Evolutionary conservation across 805 yeast species (phyloP).

Genomic region (Ogataea minuta): DNA sequence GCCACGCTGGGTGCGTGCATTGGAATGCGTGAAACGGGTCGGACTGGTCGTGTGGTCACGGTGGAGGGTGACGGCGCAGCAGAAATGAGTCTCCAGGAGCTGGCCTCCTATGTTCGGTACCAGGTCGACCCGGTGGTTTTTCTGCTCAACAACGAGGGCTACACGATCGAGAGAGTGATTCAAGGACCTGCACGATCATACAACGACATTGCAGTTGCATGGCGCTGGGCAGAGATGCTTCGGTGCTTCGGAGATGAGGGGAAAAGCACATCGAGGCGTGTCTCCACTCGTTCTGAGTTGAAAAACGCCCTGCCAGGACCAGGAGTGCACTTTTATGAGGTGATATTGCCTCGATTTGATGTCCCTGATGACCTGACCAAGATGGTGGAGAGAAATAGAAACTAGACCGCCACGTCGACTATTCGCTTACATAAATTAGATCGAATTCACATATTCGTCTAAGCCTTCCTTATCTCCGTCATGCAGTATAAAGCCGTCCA

Average conservation of each 20-base stretch:
- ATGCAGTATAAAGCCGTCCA: no score
- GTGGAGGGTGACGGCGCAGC: conserved; percentile 58
- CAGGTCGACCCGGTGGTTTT: conserved; percentile 41
- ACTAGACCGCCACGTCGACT: no score
- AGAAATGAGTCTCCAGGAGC: conserved; percentile 52
- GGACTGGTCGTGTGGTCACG: conserved; percentile 39
- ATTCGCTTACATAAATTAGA: no score
- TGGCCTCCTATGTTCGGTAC: conserved; percentile 42
- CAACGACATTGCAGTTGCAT: conserved; percentile 47
- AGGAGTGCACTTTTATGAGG: conserved; percentile 48
- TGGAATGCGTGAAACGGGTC: conserved; percentile 41
- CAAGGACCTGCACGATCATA: conserved; percentile 49
- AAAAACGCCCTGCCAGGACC: conserved; percentile 34
- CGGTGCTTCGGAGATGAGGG: conserved; percentile 61
- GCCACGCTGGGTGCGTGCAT: conserved; percentile 48
- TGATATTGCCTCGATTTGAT: conserved; percentile 57
- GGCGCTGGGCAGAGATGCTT: conserved; percentile 69
- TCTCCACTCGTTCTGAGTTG: conserved; percentile 40
- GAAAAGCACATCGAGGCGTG: conserved; percentile 26
- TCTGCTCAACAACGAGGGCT: conserved; percentile 50
- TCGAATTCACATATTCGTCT: no score
- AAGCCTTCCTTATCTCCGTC: no score
- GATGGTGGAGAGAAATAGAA: conserved; percentile 6
- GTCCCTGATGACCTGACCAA: conserved; percentile 53
- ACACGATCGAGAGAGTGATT: conserved; percentile 50